These are phyloP conservation scores for Sporothrix brasiliensis DNA, from an alignment of 2,329 filamentous ascomycete genomes.

Conservation along the genomic window DNA sequence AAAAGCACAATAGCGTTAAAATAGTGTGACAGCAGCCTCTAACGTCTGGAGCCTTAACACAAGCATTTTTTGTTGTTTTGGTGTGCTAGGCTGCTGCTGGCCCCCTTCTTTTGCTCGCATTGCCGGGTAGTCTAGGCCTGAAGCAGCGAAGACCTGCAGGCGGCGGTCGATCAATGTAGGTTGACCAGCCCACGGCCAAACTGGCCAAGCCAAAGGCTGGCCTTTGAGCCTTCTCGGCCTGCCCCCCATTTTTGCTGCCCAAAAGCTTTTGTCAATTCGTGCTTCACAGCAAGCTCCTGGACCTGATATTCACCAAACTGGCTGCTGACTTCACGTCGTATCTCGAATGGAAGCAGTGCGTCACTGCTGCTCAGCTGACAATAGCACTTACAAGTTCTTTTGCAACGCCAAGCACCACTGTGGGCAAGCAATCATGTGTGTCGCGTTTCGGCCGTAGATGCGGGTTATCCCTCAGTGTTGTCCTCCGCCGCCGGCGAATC, in stretches of 20 bases:
- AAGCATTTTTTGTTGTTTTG: background rate
- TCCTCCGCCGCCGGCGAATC: constrained; percentile 21
- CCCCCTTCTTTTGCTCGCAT: background rate
- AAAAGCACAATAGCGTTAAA: constrained; percentile 9
- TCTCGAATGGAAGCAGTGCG: background rate
- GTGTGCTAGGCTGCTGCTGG: background rate
- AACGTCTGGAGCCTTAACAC: background rate
- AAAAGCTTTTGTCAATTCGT: too few relatives aligned
- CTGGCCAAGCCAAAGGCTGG: too few relatives aligned
- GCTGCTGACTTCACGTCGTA: background rate
- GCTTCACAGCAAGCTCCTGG: background rate
- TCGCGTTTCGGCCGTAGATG: constrained; percentile 22
- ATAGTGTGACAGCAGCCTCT: background rate
- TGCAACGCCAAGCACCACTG: background rate
- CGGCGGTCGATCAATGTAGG: constrained; percentile 29
- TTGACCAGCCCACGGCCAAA: background rate
- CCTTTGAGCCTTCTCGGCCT: background rate
- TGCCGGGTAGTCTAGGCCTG: constrained; percentile 32
- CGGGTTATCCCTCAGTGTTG: background rate
- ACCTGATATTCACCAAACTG: background rate
- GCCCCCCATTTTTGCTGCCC: background rate
- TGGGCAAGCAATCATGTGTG: background rate
- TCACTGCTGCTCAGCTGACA: constrained; percentile 4
- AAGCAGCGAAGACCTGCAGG: constrained; percentile 33
- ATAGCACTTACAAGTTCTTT: constrained; percentile 4